phyloP scores from a whole-genome alignment of 2,329 filamentous ascomycete genomes.

The Talaromyces sp. region DNA sequence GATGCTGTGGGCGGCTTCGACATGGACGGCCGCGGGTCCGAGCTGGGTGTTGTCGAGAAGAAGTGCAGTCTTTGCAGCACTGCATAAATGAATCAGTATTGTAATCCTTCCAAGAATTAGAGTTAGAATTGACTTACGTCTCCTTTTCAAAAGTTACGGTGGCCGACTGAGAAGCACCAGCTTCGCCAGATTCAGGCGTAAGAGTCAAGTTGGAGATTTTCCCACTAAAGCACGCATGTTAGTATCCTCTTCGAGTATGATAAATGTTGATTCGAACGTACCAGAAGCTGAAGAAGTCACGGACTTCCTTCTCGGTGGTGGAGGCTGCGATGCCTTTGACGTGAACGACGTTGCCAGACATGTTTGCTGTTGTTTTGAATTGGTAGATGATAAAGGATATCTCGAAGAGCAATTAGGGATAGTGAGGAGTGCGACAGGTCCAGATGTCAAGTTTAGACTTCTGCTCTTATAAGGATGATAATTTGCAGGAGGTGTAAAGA shows the following conservation, averaged over 20 bases:
- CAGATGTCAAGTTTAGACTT: background rate
- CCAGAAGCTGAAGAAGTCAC: constrained; percentile 97
- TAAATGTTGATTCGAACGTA: constrained; percentile 40
- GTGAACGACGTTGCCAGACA: constrained; percentile 66
- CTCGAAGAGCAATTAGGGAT: background rate
- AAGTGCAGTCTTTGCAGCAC: constrained; percentile 88
- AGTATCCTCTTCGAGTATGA: constrained; percentile 6
- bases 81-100: constrained; percentile 15
- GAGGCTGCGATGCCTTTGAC: constrained; percentile 81
- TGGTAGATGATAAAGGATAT: background rate
- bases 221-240: constrained; percentile 53
- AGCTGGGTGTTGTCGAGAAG: constrained; percentile 97
- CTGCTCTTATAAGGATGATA: background rate
- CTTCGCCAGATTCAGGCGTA: constrained; percentile 50
- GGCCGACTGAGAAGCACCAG: constrained; percentile 69
- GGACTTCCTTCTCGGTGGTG: constrained; percentile 85
- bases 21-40: constrained; percentile 68
- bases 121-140: constrained; percentile 47
- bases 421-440: too few relatives aligned
- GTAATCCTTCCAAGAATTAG: background rate
- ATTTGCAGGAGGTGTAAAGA: background rate
- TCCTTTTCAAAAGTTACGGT: constrained; percentile 97
- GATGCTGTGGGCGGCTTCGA: constrained; percentile 64
- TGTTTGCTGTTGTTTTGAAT: constrained; percentile 32
- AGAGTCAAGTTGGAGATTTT: constrained; percentile 85